Base-by-base conservation (phyloP, 139 green algal species). In the Coelastrella sp. region DNA sequence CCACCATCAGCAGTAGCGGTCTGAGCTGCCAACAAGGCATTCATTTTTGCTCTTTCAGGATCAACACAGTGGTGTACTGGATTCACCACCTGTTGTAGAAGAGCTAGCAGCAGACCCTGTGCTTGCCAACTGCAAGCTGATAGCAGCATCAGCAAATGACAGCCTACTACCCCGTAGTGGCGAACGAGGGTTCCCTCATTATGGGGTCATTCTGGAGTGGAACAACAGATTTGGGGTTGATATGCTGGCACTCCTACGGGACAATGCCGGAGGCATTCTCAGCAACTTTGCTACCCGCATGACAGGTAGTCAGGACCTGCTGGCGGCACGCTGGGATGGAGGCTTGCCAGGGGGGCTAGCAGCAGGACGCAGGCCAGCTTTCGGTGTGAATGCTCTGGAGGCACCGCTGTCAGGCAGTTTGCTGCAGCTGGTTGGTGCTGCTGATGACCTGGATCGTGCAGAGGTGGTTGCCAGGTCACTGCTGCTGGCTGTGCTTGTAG, bases 71-170 rank as follows among this genome's bases (percentile, higher is more conserved):
- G 89, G 78, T 1, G 93, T 98, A 8, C 83, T 95, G 82, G 96
- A 98, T 91, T 93, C 88, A 15, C 95, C 96, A 20, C 88, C 96
- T 0, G 88, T 98, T 63, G 92, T 93, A 0, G 94, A 98, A 65
- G 94, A 96, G 8, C 92, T 98, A 0, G 93, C 92, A 17, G 58
- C 91, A 24, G 93, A 95, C 78, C 63, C 87, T 7, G 17, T 90
- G 57, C 87, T 93, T 4, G 66, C 72, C 49, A n/a, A 14, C 35
- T 56, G 92, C n/a, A 93, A 94, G 76, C 85, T 96, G 7, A 70
- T 95, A 4, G 93, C 93, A 8, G 89, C 88, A 5, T 88, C 89
- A 15, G 65, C 66, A 14, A 87, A 93, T 70, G 22, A 80, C 24
- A 17, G 20, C 19, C 92, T 96, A 70, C 93, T 96, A 83, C 95